Percentiles rank a stretch among this genome's conserved stretches.
phyloP scores from a whole-genome alignment of 2,329 filamentous ascomycete species.

The Ceratocystis smalleyi region DNA sequence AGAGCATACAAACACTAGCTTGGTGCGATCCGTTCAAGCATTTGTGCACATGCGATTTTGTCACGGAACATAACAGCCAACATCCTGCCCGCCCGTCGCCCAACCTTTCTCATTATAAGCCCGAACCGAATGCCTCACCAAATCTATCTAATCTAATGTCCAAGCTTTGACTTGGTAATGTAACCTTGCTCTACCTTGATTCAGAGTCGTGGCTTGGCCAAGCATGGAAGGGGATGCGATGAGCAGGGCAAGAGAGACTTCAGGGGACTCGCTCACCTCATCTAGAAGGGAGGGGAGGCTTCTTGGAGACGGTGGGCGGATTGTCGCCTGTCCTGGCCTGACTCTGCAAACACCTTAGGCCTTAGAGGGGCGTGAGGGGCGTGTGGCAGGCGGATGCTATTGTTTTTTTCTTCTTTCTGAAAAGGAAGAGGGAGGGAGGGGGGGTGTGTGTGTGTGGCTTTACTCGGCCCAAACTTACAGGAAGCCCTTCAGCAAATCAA shows the following conservation, averaged over 20 bases:
- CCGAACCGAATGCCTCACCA: not conserved
- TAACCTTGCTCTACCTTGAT: constrained; percentile 1
- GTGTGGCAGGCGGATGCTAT: no score
- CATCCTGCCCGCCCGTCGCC: not conserved
- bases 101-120: not conserved
- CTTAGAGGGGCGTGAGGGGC: no score
- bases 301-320: no score
- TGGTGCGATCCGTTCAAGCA: no score
- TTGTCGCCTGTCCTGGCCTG: no score
- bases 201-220: not conserved
- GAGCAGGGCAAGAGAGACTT: not conserved
- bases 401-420: not conserved
- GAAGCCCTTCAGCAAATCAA: not conserved
- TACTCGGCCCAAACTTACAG: not conserved
- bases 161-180: not conserved
- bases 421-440: not conserved
- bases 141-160: not conserved
- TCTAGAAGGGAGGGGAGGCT: no score
- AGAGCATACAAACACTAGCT: not conserved
- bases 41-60: not conserved
- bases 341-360: no score
- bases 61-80: not conserved
- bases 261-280: no score
- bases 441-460: not conserved
- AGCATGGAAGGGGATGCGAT: not conserved